phyloP scores from a whole-genome alignment of 1,139 yeast species.

The Candida sojae region DNA sequence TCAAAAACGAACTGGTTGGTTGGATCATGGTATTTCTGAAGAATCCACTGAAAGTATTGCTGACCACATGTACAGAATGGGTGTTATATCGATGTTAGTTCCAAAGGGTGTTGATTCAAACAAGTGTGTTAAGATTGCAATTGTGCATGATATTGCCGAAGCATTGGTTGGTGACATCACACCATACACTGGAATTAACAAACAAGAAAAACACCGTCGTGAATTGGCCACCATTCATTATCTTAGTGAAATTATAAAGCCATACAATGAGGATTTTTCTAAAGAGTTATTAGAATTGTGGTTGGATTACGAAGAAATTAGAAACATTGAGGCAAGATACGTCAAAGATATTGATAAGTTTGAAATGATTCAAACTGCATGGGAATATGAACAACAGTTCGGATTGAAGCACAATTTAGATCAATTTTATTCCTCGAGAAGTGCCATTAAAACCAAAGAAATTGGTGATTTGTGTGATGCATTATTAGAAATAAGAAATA shows the following conservation, averaged over 20 bases:
- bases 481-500: conserved; percentile 57
- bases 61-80: conserved; percentile 98
- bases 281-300: conserved; percentile 71
- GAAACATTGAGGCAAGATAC: conserved; percentile 80
- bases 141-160: conserved; percentile 95
- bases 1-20: conserved; percentile 93
- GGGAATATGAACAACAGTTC: conserved; percentile 78
- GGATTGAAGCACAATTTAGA: conserved; percentile 56
- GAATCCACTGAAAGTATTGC: conserved; percentile 69
- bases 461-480: conserved; percentile 72
- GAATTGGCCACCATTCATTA: conserved; percentile 76
- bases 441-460: conserved; percentile 69
- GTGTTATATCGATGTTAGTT: conserved; percentile 74
- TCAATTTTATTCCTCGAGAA: conserved; percentile 69
- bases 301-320: conserved; percentile 87
- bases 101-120: conserved; percentile 40
- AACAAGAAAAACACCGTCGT: conserved; percentile 73
- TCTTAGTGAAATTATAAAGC: conserved; percentile 58
- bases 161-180: conserved; percentile 93
- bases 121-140: conserved; percentile 82
- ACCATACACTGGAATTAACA: conserved; percentile 74
- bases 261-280: conserved; percentile 66
- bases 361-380: conserved; percentile 87
- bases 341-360: conserved; percentile 94
- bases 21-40: conserved; percentile 65